A percentile compares a stretch with the other conserved stretches of the same genome.
These are phyloP conservation scores for Xylariaceae sp. DNA, from an alignment of 2,329 filamentous ascomycete species.

Conservation along the genomic window DNA sequence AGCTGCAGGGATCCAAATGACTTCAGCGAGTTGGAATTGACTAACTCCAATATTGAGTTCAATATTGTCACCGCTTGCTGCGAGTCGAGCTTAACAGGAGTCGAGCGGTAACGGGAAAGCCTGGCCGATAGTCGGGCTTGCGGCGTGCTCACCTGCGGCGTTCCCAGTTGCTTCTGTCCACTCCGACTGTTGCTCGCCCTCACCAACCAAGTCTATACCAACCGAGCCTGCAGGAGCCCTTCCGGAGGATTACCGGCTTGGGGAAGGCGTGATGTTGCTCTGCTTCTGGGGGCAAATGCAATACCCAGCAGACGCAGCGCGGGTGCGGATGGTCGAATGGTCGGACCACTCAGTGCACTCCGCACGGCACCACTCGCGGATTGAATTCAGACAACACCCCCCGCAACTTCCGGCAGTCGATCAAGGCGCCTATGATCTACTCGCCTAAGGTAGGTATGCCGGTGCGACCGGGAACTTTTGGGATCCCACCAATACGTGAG, in stretches of 20 bases:
- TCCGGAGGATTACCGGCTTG: slow-evolving; percentile 6
- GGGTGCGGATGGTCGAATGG: neutral
- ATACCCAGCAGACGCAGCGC: slow-evolving; percentile 2
- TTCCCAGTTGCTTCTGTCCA: no score
- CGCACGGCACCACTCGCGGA: slow-evolving; percentile 1
- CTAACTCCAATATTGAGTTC: neutral
- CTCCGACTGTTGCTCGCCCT: no score
- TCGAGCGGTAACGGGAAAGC: neutral
- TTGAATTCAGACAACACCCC: no score
- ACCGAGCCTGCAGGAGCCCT: neutral
- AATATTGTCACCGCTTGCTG: slow-evolving; percentile 6
- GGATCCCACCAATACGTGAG: no score
- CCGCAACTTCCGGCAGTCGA: no score
- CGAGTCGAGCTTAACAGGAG: neutral
- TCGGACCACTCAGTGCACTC: slow-evolving; percentile 3
- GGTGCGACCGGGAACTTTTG: no score
- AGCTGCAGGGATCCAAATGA: neutral
- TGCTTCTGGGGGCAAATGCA: neutral
- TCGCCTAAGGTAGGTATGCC: no score
- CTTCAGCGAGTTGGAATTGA: slow-evolving; percentile 16
- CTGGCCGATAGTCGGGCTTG: slow-evolving; percentile 2
- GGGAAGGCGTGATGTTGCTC: slow-evolving; percentile 1
- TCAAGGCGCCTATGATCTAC: no score
- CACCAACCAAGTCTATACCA: no score
- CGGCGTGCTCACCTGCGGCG: neutral